These are phyloP conservation scores for Silene noctiflora DNA, from an alignment of 179 eudicot species.

Conservation along the genomic window DNA sequence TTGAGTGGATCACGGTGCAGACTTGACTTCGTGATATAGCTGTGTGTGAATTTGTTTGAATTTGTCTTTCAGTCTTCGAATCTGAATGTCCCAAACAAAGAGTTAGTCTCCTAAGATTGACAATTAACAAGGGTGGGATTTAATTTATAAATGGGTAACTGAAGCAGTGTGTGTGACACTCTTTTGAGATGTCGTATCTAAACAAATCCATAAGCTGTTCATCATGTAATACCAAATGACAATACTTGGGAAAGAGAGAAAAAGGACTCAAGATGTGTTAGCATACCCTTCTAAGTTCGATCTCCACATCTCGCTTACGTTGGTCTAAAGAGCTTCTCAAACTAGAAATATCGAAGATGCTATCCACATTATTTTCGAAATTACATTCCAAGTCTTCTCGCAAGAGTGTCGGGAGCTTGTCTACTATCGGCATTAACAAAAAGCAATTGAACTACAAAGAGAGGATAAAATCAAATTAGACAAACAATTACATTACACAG, in stretches of 20 bases:
- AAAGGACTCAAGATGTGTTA: background rate
- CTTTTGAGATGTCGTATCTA: background rate
- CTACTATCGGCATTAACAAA: conserved; percentile 92
- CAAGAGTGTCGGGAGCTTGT: conserved; percentile 88
- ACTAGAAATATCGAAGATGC: conserved; percentile 67
- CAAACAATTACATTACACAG: background rate
- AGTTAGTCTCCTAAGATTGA: background rate
- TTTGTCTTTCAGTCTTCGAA: conserved; percentile 77
- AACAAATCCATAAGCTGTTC: background rate
- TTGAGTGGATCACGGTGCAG: background rate
- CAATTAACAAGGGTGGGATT: background rate
- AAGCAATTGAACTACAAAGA: conserved; percentile 83
- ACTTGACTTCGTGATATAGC: conserved; percentile 35
- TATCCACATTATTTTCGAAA: conserved; percentile 69
- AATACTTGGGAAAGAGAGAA: background rate
- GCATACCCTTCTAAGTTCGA: conserved; percentile 73
- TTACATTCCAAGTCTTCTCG: conserved; percentile 80
- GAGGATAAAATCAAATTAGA: background rate
- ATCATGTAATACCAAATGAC: background rate
- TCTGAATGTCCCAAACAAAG: conserved; percentile 43
- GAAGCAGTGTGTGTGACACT: no score
- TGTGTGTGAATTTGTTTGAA: conserved; percentile 73
- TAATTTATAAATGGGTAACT: no score
- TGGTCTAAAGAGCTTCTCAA: conserved; percentile 64
- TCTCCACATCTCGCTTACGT: conserved; percentile 66